Conservation (phyloP, 331 rosid genomes). For the Quercus lobata region DNA sequence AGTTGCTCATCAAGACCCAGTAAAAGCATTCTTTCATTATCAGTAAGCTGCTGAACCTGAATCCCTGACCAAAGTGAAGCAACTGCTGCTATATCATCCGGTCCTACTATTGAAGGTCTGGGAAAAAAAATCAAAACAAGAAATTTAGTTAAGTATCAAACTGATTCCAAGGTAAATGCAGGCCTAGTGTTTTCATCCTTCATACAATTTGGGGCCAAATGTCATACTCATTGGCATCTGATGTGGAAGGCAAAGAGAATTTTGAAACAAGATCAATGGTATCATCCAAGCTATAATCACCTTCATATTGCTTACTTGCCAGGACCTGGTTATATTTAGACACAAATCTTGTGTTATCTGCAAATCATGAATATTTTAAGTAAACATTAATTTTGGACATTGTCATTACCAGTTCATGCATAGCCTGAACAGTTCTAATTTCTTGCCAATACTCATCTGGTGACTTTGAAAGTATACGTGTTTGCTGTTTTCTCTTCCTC, state of each 20-base stretch:
- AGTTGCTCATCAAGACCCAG: constrained; percentile 72
- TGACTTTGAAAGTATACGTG: constrained; percentile 55
- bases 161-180: constrained; percentile 6
- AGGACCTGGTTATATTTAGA: constrained; percentile 35
- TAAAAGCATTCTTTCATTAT: constrained; percentile 63
- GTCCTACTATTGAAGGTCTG: constrained; percentile 65
- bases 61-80: constrained; percentile 92
- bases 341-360: constrained; percentile 3
- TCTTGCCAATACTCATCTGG: constrained; percentile 89
- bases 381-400: not conserved
- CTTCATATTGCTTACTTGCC: constrained; percentile 52
- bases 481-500: constrained; percentile 51
- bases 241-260: constrained; percentile 45
- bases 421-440: constrained; percentile 62
- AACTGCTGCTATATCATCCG: constrained; percentile 77
- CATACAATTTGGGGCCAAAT: constrained; percentile 22
- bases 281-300: constrained; percentile 43
- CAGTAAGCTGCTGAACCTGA: constrained; percentile 86
- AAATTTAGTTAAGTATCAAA: constrained; percentile 22
- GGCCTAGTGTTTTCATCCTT: constrained; percentile 1
- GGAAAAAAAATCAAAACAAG: constrained; percentile 15
- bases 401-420: constrained; percentile 71
- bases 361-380: not conserved
- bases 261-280: constrained; percentile 37
- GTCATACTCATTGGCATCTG: constrained; percentile 54